These are phyloP conservation scores for Russula virescens DNA, from an alignment of 768 basidiomycete genomes.

Conservation along the genomic window DNA sequence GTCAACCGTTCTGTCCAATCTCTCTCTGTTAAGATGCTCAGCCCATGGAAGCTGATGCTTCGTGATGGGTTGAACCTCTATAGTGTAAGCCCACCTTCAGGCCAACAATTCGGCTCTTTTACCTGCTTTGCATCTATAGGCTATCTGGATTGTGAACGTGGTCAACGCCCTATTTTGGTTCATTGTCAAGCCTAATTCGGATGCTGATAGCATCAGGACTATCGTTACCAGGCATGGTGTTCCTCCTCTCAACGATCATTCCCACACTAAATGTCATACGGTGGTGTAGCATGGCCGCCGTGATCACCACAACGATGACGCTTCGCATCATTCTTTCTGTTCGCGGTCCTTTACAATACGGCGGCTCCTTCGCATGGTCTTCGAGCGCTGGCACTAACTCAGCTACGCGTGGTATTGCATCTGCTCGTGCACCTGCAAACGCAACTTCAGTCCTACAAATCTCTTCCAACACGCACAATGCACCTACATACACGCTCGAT, in stretches of 20 bases:
- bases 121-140: constrained; percentile 30
- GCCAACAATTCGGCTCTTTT: constrained; percentile 11
- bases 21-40: constrained; percentile 50
- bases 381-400: constrained; percentile 35
- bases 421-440: constrained; percentile 35
- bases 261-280: not conserved
- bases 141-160: constrained; percentile 76
- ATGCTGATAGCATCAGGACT: constrained; percentile 66
- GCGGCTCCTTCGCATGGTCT: constrained; percentile 56
- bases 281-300: constrained; percentile 65
- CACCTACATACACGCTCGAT: constrained; percentile 31
- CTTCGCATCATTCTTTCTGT: constrained; percentile 82
- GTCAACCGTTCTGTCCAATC: constrained; percentile 54
- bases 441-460: constrained; percentile 25
- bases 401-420: constrained; percentile 41
- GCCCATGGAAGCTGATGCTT: constrained; percentile 82
- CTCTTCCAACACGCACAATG: constrained; percentile 18
- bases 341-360: constrained; percentile 64
- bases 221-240: constrained; percentile 57
- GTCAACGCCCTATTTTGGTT: constrained; percentile 86
- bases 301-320: constrained; percentile 82
- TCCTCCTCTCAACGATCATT: not conserved
- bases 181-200: constrained; percentile 60
- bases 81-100: constrained; percentile 41
- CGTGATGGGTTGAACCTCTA: constrained; percentile 86